Evolutionary conservation across 108 stramenopile species (phyloP).

Genomic region (Mayamaea pseudoterrestris): DNA sequence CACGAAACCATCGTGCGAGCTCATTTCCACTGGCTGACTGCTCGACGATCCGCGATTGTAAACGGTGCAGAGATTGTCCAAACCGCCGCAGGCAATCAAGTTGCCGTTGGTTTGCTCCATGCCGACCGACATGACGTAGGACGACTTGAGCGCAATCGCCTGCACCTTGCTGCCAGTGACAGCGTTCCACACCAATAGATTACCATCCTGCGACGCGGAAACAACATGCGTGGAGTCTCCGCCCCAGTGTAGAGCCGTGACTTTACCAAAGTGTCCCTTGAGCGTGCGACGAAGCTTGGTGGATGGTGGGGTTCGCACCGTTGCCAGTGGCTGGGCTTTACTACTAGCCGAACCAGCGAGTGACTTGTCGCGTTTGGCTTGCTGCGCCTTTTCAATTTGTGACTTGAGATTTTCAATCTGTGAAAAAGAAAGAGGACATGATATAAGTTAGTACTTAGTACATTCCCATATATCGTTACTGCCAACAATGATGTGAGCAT

Average conservation of each 20-base stretch:
- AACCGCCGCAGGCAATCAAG: conserved; percentile 95
- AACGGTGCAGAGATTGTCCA: conserved; percentile 99
- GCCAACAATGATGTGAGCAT: too few species aligned
- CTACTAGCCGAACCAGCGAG: conserved; percentile 16
- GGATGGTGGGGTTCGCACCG: conserved; percentile 50
- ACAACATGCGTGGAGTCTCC: conserved; percentile 74
- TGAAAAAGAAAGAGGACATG: not conserved
- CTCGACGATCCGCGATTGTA: conserved; percentile 65
- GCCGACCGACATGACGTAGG: conserved; percentile 98
- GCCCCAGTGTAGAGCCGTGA: conserved; percentile 96
- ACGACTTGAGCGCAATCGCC: conserved; percentile 85
- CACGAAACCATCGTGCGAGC: conserved; percentile 97
- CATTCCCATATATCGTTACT: too few species aligned
- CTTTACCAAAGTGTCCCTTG: conserved; percentile 96
- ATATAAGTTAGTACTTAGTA: not conserved
- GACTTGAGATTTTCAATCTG: conserved; percentile 41
- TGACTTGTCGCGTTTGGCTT: conserved; percentile 26
- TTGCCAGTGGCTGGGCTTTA: conserved; percentile 11
- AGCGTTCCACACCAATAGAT: conserved; percentile 97
- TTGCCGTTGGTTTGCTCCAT: conserved; percentile 89
- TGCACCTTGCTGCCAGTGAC: conserved; percentile 80
- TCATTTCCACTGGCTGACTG: conserved; percentile 68
- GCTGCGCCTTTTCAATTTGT: conserved; percentile 27
- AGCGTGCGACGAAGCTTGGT: conserved; percentile 65
- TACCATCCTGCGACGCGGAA: conserved; percentile 96